Evolutionary conservation across 2,329 filamentous ascomycete genomes (phyloP).

Genomic region (Ophiocordyceps camponoti-floridani): DNA sequence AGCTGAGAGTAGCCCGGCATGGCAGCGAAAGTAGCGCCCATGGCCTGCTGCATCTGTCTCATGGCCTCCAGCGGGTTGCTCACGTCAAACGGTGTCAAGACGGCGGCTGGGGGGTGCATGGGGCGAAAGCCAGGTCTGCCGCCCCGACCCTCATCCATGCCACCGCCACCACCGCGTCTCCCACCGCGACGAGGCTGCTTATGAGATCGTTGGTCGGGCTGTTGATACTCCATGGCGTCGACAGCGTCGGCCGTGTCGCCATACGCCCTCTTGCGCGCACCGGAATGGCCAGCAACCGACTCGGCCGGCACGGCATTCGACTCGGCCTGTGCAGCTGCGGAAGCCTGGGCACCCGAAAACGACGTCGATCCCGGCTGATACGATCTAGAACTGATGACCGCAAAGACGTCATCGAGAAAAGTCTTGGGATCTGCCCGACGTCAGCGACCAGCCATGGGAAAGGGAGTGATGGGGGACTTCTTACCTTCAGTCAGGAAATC

Average conservation of each 20-base stretch:
- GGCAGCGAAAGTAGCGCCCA: constrained; percentile 23
- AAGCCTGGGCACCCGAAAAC: neutral
- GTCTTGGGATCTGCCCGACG: constrained; percentile 14
- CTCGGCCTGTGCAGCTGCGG: neutral
- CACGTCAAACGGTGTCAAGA: constrained; percentile 33
- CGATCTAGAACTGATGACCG: constrained; percentile 41
- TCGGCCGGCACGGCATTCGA: neutral
- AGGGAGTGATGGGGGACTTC: constrained; percentile 10
- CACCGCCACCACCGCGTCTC: constrained; percentile 7
- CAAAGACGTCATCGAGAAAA: constrained; percentile 57
- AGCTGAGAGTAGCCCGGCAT: constrained; percentile 21
- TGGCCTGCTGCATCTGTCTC: constrained; percentile 42
- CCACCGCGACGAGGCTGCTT: constrained; percentile 44
- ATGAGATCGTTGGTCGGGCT: constrained; percentile 22
- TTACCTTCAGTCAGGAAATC: constrained; percentile 56
- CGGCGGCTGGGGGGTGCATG: constrained; percentile 3
- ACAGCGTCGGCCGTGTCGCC: constrained; percentile 11
- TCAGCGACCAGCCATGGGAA: neutral
- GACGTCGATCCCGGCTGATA: constrained; percentile 31
- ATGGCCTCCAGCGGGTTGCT: constrained; percentile 44
- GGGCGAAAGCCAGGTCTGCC: constrained; percentile 4
- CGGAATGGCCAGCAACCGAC: neutral
- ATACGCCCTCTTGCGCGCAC: constrained; percentile 13
- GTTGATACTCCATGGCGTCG: constrained; percentile 8
- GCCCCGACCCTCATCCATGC: constrained; percentile 7